Conservation (phyloP, 768 basidiomycete species). For the Leccinum uliginosum region DNA sequence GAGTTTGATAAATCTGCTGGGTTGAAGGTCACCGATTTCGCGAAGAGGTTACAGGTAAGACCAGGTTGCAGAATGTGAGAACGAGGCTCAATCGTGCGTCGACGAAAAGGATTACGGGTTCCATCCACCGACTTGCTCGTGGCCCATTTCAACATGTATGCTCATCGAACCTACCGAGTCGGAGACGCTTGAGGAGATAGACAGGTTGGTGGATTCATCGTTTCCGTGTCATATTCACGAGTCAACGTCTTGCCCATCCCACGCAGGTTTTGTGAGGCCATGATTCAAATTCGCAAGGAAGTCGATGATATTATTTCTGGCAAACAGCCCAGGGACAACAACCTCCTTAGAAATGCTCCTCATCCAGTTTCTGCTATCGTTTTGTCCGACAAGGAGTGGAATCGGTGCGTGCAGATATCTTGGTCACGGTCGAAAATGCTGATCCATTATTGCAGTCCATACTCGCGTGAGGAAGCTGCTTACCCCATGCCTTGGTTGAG, state of each 20-base stretch:
- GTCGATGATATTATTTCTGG: slow-evolving; percentile 84
- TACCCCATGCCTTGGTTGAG: slow-evolving; percentile 81
- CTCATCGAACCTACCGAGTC: slow-evolving; percentile 98
- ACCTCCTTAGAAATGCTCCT: slow-evolving; percentile 90
- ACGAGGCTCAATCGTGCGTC: not conserved
- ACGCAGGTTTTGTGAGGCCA: slow-evolving; percentile 90
- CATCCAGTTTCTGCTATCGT: slow-evolving; percentile 78
- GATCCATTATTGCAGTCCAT: slow-evolving; percentile 53
- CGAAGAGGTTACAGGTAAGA: slow-evolving; percentile 87
- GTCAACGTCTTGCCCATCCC: not conserved
- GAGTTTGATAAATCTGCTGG: slow-evolving; percentile 92
- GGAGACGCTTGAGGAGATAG: slow-evolving; percentile 89
- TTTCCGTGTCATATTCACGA: not conserved
- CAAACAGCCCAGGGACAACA: slow-evolving; percentile 87
- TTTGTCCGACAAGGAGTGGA: slow-evolving; percentile 78
- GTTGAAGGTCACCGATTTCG: slow-evolving; percentile 92
- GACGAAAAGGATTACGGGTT: slow-evolving; percentile 74
- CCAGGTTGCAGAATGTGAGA: not conserved
- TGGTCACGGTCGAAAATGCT: slow-evolving; percentile 1
- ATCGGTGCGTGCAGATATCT: slow-evolving; percentile 48
- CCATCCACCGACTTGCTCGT: slow-evolving; percentile 96
- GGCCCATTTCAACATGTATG: slow-evolving; percentile 98
- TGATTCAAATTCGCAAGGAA: slow-evolving; percentile 94
- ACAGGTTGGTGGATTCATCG: slow-evolving; percentile 47
- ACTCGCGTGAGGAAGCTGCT: slow-evolving; percentile 85